Conservation (phyloP, 805 yeast species). For the Cyberlindnera galapagoensis region DNA sequence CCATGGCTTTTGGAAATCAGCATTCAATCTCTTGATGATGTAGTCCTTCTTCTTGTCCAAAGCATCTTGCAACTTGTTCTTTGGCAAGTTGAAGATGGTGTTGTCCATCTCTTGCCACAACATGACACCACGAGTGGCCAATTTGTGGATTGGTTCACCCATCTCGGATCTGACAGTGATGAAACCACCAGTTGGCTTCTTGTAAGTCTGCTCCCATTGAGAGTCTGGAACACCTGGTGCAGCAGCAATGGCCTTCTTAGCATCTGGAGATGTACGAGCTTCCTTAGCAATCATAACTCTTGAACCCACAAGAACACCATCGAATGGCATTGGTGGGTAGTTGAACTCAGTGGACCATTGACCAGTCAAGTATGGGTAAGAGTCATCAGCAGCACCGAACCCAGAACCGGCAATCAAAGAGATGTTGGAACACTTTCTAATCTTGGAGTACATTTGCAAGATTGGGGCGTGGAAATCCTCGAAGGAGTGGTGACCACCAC, state of each 20-base stretch:
- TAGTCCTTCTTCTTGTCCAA: constrained; percentile 77
- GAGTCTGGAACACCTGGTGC: constrained; percentile 86
- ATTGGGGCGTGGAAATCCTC: constrained; percentile 99
- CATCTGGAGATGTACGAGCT: constrained; percentile 89
- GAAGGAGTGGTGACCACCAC: constrained; percentile 99
- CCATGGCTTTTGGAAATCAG: constrained; percentile 98
- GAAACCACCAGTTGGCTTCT: constrained; percentile 94
- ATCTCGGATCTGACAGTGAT: constrained; percentile 95
- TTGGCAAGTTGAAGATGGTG: constrained; percentile 86
- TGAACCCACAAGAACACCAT: constrained; percentile 93
- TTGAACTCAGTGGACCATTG: constrained; percentile 83
- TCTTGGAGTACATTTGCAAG: constrained; percentile 89
- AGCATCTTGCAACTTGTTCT: constrained; percentile 77
- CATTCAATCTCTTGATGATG: constrained; percentile 79
- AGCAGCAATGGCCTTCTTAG: constrained; percentile 84
- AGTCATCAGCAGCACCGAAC: constrained; percentile 93
- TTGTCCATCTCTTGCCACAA: constrained; percentile 98
- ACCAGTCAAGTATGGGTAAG: constrained; percentile 97
- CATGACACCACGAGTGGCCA: constrained; percentile 96
- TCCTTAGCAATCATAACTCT: constrained; percentile 97
- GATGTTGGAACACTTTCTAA: constrained; percentile 87
- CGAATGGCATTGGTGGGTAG: constrained; percentile 98
- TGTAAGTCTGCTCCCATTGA: constrained; percentile 92
- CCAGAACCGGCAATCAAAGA: constrained; percentile 96
- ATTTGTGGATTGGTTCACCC: constrained; percentile 99